Percentiles rank a stretch among this genome's conserved stretches.
Evolutionary conservation across 2,329 filamentous ascomycete species (phyloP).

Genomic region (Zymoseptoria tritici): DNA sequence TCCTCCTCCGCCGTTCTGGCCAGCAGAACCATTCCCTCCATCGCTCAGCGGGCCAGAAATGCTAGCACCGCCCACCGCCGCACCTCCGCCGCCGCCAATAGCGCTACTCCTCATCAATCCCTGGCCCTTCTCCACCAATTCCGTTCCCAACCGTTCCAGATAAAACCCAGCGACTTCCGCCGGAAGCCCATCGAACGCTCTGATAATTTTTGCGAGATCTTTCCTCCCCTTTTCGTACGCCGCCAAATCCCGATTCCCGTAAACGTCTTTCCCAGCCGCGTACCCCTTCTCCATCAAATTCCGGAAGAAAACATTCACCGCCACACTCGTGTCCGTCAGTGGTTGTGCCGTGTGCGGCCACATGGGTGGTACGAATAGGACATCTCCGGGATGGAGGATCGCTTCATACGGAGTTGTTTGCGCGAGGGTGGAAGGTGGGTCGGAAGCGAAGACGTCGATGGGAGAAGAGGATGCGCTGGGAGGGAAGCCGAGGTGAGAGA

Average conservation of each 20-base stretch:
- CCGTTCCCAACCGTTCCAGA: slow-evolving; percentile 60
- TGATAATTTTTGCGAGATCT: slow-evolving; percentile 61
- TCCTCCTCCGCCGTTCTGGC: too few species aligned
- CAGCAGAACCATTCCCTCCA: too few species aligned
- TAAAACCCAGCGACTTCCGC: slow-evolving; percentile 66
- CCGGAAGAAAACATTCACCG: slow-evolving; percentile 85
- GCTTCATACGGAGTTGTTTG: slow-evolving; percentile 60
- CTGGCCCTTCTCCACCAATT: slow-evolving; percentile 44
- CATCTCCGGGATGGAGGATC: slow-evolving; percentile 60
- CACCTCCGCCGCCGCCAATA: background rate
- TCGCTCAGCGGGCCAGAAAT: too few species aligned
- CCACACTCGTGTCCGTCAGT: slow-evolving; percentile 54
- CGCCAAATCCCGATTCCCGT: slow-evolving; percentile 77
- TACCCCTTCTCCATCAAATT: slow-evolving; percentile 54
- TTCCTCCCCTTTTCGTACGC: slow-evolving; percentile 75
- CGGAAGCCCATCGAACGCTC: slow-evolving; percentile 58
- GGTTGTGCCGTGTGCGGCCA: slow-evolving; percentile 75
- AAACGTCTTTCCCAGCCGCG: slow-evolving; percentile 70
- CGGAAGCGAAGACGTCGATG: slow-evolving; percentile 57
- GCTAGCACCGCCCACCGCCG: too few species aligned
- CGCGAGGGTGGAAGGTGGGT: slow-evolving; percentile 15
- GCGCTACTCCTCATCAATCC: slow-evolving; percentile 3
- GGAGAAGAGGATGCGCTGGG: slow-evolving; percentile 75
- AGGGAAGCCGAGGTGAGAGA: slow-evolving; percentile 60
- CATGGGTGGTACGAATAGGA: slow-evolving; percentile 72